Evolutionary conservation across 768 basidiomycete species (phyloP), one percentile per base, ranked within the genome.

Genomic region (Cubamyces lactineus): DNA sequence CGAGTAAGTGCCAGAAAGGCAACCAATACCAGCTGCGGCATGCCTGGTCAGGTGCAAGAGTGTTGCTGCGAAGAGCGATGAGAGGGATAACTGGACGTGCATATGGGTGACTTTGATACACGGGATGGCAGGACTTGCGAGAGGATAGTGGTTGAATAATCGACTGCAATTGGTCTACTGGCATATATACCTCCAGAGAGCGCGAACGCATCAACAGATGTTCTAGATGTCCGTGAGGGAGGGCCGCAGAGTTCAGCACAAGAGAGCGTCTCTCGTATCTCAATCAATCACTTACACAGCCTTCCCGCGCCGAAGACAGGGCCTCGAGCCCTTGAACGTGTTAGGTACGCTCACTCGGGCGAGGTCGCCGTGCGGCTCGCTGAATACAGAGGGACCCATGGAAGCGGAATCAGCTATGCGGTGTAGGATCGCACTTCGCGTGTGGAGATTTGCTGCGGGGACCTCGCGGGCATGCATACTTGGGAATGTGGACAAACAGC

Each of bases 1-100:
- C 39, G 67, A 68, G 46, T 62, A 67, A 4, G 49, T 57, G 19
- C 69, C 69, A 0, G 61, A 45, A 13, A 45, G 39, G 38, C 69
- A 70, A 6, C 41, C 17, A 3, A 53, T 5, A 1, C 57, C 17
- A 1, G 62, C 57, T 7, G 24, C 21, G 34, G 47, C 39, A 13
- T 39, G n/a, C n/a, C 13, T 3, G n/a, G 40, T 47, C n/a, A 54
- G 26, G 46, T 21, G 2, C 45, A 16, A 46, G 21, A 41, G 17
- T 5, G 26, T 5, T 1, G 26, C 26, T 9, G 38, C 12, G 26
- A 30, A 11, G 39, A 58, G n/a, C 11, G 57, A 28, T 3, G 23
- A 13, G n/a, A 26, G 26, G 28, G 41, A n/a, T 6, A 43, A 13
- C 11, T 11, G 46, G 8, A 21, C 21, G 7, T 39, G 34, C 55